phyloP scores from a whole-genome alignment of 805 yeast genomes.

The Hanseniaspora valbyensis region DNA sequence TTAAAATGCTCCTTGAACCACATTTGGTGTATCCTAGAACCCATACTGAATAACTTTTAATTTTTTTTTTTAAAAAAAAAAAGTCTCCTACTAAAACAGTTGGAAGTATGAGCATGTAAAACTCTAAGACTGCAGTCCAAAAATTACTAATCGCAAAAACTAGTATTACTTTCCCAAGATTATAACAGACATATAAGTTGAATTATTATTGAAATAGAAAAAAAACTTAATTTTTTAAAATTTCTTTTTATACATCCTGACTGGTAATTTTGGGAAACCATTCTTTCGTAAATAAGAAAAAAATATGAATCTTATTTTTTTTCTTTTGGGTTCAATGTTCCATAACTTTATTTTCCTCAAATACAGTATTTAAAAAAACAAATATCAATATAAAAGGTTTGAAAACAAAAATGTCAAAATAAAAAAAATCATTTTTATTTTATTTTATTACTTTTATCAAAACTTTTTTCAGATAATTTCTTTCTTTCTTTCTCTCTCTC shows the following conservation, averaged over 20 bases:
- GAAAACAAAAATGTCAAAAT: background rate
- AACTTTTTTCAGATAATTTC: background rate
- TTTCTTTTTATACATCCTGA: constrained; percentile 50
- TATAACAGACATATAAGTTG: constrained; percentile 76
- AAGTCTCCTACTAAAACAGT: constrained; percentile 29
- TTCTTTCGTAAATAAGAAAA: constrained; percentile 16
- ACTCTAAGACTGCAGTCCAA: constrained; percentile 32
- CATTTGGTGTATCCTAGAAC: constrained; percentile 24
- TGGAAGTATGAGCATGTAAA: constrained; percentile 29
- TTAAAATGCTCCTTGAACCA: constrained; percentile 31
- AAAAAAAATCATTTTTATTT: background rate
- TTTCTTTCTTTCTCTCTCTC: background rate
- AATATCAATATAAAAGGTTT: background rate
- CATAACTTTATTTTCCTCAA: background rate
- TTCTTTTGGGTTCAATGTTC: background rate
- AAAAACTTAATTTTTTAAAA: too few species aligned
- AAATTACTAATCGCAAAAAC: constrained; percentile 34
- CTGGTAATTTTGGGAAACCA: constrained; percentile 68
- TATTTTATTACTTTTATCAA: background rate
- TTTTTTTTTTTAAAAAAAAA: too few species aligned
- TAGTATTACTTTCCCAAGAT: constrained; percentile 80
- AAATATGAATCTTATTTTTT: constrained; percentile 14
- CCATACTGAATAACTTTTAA: constrained; percentile 2
- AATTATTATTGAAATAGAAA: constrained; percentile 19
- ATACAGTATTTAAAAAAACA: background rate